These are phyloP conservation scores for Teunomyces gatunensis DNA, from an alignment of 805 yeast genomes.

Conservation along the genomic window DNA sequence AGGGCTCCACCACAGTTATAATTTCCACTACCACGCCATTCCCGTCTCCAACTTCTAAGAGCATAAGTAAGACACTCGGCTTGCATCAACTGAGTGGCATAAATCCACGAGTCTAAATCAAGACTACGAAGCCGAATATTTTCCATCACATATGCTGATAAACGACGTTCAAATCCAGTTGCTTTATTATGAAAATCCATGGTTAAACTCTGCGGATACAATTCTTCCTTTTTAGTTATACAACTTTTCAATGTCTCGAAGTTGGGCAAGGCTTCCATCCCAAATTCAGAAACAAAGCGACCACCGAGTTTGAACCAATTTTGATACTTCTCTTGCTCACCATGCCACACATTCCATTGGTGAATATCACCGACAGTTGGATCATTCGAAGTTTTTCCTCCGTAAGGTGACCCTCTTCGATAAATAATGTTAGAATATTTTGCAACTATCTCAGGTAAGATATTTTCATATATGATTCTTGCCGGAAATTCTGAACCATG, in stretches of 20 bases:
- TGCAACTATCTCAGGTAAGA: slow-evolving; percentile 34
- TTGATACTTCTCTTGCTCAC: slow-evolving; percentile 48
- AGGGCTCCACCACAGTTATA: slow-evolving; percentile 45
- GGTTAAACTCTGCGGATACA: slow-evolving; percentile 42
- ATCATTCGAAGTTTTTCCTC: slow-evolving; percentile 36
- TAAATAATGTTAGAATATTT: slow-evolving; percentile 30
- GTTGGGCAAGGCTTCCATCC: slow-evolving; percentile 49
- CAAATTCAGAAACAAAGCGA: slow-evolving; percentile 52
- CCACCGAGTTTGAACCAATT: slow-evolving; percentile 47
- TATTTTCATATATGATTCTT: slow-evolving; percentile 37
- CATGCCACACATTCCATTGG: slow-evolving; percentile 61
- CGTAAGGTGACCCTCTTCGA: slow-evolving; percentile 51
- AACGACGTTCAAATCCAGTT: slow-evolving; percentile 44
- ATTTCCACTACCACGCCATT: slow-evolving; percentile 39
- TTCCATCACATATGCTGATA: slow-evolving; percentile 46
- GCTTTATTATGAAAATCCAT: slow-evolving; percentile 51
- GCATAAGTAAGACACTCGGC: slow-evolving; percentile 49
- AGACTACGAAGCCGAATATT: slow-evolving; percentile 36
- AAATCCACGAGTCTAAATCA: slow-evolving; percentile 43
- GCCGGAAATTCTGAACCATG: slow-evolving; percentile 43
- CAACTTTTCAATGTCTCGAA: slow-evolving; percentile 32
- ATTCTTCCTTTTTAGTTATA: slow-evolving; percentile 36
- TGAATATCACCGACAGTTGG: slow-evolving; percentile 48
- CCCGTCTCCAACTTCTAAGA: slow-evolving; percentile 44
- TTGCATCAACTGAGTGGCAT: slow-evolving; percentile 54